These are phyloP conservation scores for Clonostachys sp. DNA, from an alignment of 2,329 filamentous ascomycete genomes.

Conservation along the genomic window DNA sequence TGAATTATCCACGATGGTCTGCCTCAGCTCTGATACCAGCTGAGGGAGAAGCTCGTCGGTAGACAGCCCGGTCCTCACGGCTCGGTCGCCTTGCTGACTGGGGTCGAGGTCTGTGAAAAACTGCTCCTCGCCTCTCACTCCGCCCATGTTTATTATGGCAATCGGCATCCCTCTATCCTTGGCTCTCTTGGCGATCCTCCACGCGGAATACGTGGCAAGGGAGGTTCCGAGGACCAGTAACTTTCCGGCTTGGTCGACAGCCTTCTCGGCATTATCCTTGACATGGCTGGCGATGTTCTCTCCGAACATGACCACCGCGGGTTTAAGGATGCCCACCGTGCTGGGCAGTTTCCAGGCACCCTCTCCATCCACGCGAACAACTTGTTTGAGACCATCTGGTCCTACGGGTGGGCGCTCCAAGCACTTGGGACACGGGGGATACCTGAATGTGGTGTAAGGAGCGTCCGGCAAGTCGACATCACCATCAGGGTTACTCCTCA, in stretches of 20 bases:
- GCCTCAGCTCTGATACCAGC: conserved; percentile 46
- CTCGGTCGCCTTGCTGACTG: conserved; percentile 42
- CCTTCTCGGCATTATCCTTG: conserved; percentile 72
- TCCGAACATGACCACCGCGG: conserved; percentile 94
- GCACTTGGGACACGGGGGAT: conserved; percentile 84
- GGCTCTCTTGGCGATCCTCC: conserved; percentile 80
- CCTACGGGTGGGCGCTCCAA: conserved; percentile 56
- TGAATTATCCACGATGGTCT: conserved; percentile 9
- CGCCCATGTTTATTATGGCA: conserved; percentile 83
- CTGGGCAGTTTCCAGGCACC: conserved; percentile 69
- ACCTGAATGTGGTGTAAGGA: conserved; percentile 84
- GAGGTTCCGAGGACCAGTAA: conserved; percentile 84
- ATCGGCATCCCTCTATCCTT: conserved; percentile 80
- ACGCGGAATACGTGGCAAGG: conserved; percentile 91
- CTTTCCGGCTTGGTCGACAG: conserved; percentile 70
- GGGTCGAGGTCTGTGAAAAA: conserved; percentile 59
- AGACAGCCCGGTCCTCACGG: conserved; percentile 52
- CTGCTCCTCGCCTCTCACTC: conserved; percentile 71
- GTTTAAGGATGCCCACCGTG: conserved; percentile 80
- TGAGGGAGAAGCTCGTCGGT: conserved; percentile 54
- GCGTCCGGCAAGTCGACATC: conserved; percentile 87
- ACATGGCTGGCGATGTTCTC: conserved; percentile 71
- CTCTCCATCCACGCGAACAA: conserved; percentile 69
- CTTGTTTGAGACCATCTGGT: conserved; percentile 47
- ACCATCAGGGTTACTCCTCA: conserved; percentile 88